Base-by-base conservation (phyloP, 2,329 filamentous ascomycete genomes). In the Beauveria brongniartii region DNA sequence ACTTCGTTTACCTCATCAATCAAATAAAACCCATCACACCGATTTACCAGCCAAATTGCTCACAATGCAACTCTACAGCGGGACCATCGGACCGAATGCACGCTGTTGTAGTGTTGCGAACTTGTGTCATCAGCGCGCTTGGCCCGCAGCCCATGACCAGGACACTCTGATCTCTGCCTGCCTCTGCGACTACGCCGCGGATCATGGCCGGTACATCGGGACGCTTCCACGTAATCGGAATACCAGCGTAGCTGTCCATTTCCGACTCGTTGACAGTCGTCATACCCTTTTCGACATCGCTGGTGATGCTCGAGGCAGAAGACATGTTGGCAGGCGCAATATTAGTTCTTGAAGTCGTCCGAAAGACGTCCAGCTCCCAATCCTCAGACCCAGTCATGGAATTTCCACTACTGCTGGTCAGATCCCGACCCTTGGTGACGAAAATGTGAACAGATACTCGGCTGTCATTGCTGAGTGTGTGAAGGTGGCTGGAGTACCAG, bases 131-230 rank as follows among this genome's bases (percentile, higher is more conserved):
- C 55, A 82, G 66, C 5, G 68, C 67, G 3, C 69, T 69, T 1
- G 80, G 78, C 1, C 79, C 80, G 69, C 80, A 82, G 10, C 75
- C 77, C 63, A 78, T 73, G 59, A 82, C 69, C 43, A 76, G 67
- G 46, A 78, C 71, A 1, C 73, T 71, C 58, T 75, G 68, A 22
- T 70, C 64, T 12, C 65, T 58, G 1, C 66, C 63, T 0, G 69
- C 67, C 5, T 64, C 66, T 0, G 67, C 64, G 3, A 79, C 64
- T 0, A 69, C 66, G 16, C 67, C 64, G 2, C 65, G 68, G 8
- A 80, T 70, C 14, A 80, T 63, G 0, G 57, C 63, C 1, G 64
- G 59, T 3, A 79, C 65, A 53, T 79, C 69, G 1, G 78, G 78
- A 7, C 75, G 69, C 7, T 69, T 69, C 22, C 69, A 70, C 8